A percentile compares a stretch with the other conserved stretches of the same genome.
These are phyloP conservation scores for Kazachstania martiniae DNA, from an alignment of 805 yeast species.

Conservation along the genomic window DNA sequence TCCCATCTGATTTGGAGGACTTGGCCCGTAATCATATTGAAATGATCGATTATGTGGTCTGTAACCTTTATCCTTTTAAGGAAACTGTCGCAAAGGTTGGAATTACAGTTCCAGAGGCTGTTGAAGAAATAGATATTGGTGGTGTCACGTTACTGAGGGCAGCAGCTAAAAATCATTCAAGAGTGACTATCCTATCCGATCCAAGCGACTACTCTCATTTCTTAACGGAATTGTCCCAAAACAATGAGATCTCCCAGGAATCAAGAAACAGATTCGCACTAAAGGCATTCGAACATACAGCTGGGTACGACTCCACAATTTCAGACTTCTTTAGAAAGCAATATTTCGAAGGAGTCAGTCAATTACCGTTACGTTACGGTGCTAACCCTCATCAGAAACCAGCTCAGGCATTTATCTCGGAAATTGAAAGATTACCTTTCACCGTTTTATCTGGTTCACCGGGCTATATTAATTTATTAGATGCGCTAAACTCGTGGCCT, in stretches of 20 bases:
- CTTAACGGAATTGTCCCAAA: slow-evolving; percentile 58
- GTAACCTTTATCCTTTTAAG: slow-evolving; percentile 95
- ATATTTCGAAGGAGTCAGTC: slow-evolving; percentile 79
- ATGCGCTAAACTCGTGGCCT: slow-evolving; percentile 97
- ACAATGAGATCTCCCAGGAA: slow-evolving; percentile 59
- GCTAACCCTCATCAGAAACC: slow-evolving; percentile 99
- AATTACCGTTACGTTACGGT: slow-evolving; percentile 92
- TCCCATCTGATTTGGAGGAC: slow-evolving; percentile 81
- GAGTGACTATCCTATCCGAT: slow-evolving; percentile 91
- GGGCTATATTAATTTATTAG: slow-evolving; percentile 91
- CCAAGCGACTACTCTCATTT: slow-evolving; percentile 85
- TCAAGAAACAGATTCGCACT: slow-evolving; percentile 78
- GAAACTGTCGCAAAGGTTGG: slow-evolving; percentile 92
- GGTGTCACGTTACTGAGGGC: slow-evolving; percentile 95
- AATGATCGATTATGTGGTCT: slow-evolving; percentile 91
- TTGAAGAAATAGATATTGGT: slow-evolving; percentile 96
- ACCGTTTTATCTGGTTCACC: slow-evolving; percentile 91
- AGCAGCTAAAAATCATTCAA: slow-evolving; percentile 94
- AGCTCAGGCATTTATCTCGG: slow-evolving; percentile 86
- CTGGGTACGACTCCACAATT: slow-evolving; percentile 90
- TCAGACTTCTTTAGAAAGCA: slow-evolving; percentile 95
- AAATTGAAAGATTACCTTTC: slow-evolving; percentile 82
- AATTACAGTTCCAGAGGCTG: slow-evolving; percentile 93
- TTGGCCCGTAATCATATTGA: slow-evolving; percentile 79
- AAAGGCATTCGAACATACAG: slow-evolving; percentile 96